Base-by-base conservation (phyloP, 169 alveolate species). In the Plasmodium malariae region DNA sequence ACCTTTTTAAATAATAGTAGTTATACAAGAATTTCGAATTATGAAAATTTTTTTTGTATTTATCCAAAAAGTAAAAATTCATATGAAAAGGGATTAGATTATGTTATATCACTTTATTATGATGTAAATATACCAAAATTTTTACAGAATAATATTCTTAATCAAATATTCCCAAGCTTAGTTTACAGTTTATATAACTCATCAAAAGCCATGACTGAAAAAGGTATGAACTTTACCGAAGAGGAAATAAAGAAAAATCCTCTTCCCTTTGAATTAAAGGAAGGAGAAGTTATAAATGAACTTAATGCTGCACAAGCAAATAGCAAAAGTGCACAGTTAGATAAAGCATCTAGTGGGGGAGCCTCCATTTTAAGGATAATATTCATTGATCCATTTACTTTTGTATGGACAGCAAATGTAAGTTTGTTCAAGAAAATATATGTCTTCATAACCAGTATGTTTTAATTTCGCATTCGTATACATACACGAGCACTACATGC, bases 11-110 rank as follows among this genome's bases (percentile, higher is more conserved):
- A 59, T n/a, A 60, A 24, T 74, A 3, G 37, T 2, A 43, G 62
- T 51, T 74, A 59, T 63, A 40, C 88, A 11, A 63, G 88, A 59
- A 74, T 74, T 59, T 3, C 17, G 4, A 48, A 74, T 36, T 74
- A 74, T 40, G 88, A 74, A 26, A 74, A 59, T 6, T 74, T 74
- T 74, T 74, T 74, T 34, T 74, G 88, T 5, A 6, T 74, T 1
- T 74, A 74, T 26, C 65, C 88, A 5, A 74, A 74, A 48, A 74
- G 51, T 28, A 30, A 45, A 0, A 12, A 74, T 48, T 30, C 48
- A 0, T 74, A 59, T 59, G 73, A 37, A 7, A 59, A 59, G 40
- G 88, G 88, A 36, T 17, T 74, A 9, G 74, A 74, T 19, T 74
- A 74, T 74, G 88, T 74, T 7, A 19, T 60, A 7, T 74, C 88